Percentiles rank a stretch among this genome's conserved stretches.
Conservation (phyloP, 345 rosid genomes). For the Citrus medica region DNA sequence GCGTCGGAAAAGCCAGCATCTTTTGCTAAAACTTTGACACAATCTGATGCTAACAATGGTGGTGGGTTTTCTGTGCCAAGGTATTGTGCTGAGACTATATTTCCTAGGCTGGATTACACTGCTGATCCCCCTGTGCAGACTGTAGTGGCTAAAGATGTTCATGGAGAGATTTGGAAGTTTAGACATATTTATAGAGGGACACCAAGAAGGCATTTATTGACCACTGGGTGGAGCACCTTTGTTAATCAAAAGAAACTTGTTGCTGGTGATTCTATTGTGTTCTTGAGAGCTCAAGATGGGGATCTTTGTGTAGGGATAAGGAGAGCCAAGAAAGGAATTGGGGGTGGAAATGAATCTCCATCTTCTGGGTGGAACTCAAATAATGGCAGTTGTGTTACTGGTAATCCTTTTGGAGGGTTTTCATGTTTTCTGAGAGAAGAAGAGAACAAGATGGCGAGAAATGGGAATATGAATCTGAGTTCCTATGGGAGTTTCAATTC, state of each 20-base stretch:
- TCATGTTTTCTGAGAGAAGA: conserved; percentile 64
- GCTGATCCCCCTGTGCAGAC: conserved; percentile 94
- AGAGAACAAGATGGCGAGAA: conserved; percentile 43
- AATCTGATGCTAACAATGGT: conserved; percentile 97
- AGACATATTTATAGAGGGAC: conserved; percentile 97
- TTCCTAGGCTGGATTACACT: conserved; percentile 75
- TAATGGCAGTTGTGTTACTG: conserved; percentile 22
- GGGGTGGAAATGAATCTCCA: conserved; percentile 35
- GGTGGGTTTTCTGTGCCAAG: conserved; percentile 98
- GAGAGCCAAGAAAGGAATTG: conserved; percentile 67
- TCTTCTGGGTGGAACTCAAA: conserved; percentile 41
- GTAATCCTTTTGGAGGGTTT: conserved; percentile 40
- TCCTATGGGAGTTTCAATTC: conserved; percentile 18
- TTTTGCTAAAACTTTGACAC: conserved; percentile 88
- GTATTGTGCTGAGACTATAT: conserved; percentile 94
- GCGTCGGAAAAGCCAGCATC: conserved; percentile 71
- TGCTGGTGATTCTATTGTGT: conserved; percentile 91
- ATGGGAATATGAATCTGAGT: conserved; percentile 17
- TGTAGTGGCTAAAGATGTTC: conserved; percentile 81
- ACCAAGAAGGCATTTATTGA: conserved; percentile 84
- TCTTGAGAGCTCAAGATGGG: conserved; percentile 75
- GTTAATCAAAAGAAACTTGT: conserved; percentile 92
- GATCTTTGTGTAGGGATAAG: conserved; percentile 85
- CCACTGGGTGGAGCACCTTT: conserved; percentile 96
- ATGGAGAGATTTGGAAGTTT: conserved; percentile 88